phyloP scores from a whole-genome alignment of 139 green algal species.

The Chlamydomonas sp. region DNA sequence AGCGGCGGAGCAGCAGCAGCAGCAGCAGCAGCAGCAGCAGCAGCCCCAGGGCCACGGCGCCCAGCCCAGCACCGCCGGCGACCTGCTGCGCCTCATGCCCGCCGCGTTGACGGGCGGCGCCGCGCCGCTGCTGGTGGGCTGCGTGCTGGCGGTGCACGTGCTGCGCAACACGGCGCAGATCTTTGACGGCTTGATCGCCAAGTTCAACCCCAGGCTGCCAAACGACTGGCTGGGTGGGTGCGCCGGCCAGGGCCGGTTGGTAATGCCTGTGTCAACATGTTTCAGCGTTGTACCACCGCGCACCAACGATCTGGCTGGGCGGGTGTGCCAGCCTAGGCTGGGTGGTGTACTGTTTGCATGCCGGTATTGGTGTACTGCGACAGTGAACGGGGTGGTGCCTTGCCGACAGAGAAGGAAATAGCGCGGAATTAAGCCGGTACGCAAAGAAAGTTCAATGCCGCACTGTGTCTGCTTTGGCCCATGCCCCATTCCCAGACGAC shows the following conservation, averaged over 20 bases:
- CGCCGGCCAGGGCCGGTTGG: neutral
- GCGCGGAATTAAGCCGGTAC: too few relatives aligned
- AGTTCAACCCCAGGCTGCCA: slow-evolving; percentile 26
- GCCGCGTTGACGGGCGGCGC: neutral
- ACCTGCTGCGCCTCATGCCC: neutral
- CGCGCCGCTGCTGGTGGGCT: neutral
- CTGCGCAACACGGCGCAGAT: slow-evolving; percentile 1
- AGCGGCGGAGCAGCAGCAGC: neutral
- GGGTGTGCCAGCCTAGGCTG: too few relatives aligned
- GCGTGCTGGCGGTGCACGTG: slow-evolving; percentile 13
- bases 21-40: neutral
- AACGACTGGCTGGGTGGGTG: slow-evolving; percentile 35
- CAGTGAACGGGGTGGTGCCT: too few relatives aligned
- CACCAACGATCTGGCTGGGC: too few relatives aligned
- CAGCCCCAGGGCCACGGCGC: neutral
- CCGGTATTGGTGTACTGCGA: too few relatives aligned
- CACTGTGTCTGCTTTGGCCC: neutral
- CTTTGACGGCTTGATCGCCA: slow-evolving; percentile 31
- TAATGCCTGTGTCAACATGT: neutral
- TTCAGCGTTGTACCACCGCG: too few relatives aligned
- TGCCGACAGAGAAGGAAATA: too few relatives aligned
- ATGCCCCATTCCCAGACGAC: neutral
- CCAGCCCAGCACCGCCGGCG: too few relatives aligned
- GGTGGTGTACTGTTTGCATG: too few relatives aligned
- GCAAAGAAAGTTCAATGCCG: too few relatives aligned